A percentile compares a stretch with the other conserved stretches of the same genome.
These are phyloP conservation scores for Thielaviopsis musarum DNA, from an alignment of 2,329 filamentous ascomycete genomes.

Conservation along the genomic window DNA sequence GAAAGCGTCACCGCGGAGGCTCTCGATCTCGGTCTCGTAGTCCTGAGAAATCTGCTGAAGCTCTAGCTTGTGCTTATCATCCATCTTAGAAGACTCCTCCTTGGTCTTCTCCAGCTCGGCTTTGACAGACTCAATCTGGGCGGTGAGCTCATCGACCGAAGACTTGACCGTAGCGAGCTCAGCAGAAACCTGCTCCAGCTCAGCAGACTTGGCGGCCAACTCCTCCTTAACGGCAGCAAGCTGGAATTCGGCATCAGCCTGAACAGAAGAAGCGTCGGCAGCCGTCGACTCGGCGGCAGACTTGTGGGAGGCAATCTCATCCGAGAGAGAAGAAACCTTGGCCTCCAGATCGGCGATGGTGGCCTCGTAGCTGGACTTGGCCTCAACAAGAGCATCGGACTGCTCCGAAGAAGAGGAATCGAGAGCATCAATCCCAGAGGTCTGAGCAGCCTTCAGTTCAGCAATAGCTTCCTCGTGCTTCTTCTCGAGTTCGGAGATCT, in stretches of 20 bases:
- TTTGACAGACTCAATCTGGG: constrained; percentile 29
- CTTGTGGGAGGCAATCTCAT: constrained; percentile 35
- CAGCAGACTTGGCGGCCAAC: constrained; percentile 14
- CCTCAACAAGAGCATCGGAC: constrained; percentile 24
- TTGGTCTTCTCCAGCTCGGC: constrained; percentile 28
- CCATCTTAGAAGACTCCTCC: constrained; percentile 33
- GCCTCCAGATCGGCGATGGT: constrained; percentile 30
- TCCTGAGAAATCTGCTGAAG: constrained; percentile 42
- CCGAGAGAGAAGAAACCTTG: constrained; percentile 30
- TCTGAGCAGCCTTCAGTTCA: constrained; percentile 16
- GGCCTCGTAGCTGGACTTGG: constrained; percentile 33
- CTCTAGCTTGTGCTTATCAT: constrained; percentile 39
- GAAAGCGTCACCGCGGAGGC: constrained; percentile 43
- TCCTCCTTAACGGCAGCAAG: constrained; percentile 24
- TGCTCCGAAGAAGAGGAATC: constrained; percentile 21
- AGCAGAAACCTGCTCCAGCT: constrained; percentile 23
- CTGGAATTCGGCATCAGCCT: constrained; percentile 27
- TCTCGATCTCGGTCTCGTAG: constrained; percentile 48
- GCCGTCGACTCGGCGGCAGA: constrained; percentile 31
- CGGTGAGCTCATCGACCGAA: constrained; percentile 31
- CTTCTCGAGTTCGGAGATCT: constrained; percentile 26
- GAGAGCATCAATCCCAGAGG: constrained; percentile 26
- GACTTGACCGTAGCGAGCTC: constrained; percentile 30
- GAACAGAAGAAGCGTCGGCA: constrained; percentile 29
- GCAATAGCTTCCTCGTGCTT: constrained; percentile 30